A percentile compares a stretch with the other conserved stretches of the same genome.
Evolutionary conservation across 2,329 filamentous ascomycete genomes (phyloP).

Genomic region (Scedosporium boydii): DNA sequence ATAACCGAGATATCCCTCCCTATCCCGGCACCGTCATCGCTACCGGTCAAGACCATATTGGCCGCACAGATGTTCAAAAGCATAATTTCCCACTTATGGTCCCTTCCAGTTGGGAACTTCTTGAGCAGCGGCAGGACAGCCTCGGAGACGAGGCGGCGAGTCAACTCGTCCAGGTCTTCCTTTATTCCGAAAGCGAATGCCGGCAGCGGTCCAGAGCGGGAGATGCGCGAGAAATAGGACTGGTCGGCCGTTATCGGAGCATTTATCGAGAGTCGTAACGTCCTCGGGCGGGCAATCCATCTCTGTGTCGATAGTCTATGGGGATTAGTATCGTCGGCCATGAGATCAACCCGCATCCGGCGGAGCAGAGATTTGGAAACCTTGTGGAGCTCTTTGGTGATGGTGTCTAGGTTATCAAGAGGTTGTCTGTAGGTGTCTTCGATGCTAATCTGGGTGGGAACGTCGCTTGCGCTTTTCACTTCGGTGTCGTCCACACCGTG

Average conservation of each 20-base stretch:
- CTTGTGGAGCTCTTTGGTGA: constrained; percentile 58
- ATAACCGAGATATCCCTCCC: constrained; percentile 73
- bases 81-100: constrained; percentile 65
- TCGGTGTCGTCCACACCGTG: constrained; percentile 71
- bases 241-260: constrained; percentile 37
- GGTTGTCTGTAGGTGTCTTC: constrained; percentile 75
- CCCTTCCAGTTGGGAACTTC: constrained; percentile 58
- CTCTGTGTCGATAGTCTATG: constrained; percentile 21
- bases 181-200: constrained; percentile 60
- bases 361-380: constrained; percentile 62
- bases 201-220: constrained; percentile 65
- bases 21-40: constrained; percentile 37
- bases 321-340: constrained; percentile 28
- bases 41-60: constrained; percentile 61
- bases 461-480: constrained; percentile 59
- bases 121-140: constrained; percentile 63
- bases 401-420: constrained; percentile 53
- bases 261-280: constrained; percentile 70
- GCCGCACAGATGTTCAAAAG: constrained; percentile 80
- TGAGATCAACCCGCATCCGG: constrained; percentile 71
- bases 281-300: constrained; percentile 78
- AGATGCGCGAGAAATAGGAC: constrained; percentile 59
- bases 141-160: constrained; percentile 61
- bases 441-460: constrained; percentile 86
- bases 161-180: constrained; percentile 48